phyloP scores from a whole-genome alignment of 2,329 filamentous ascomycete genomes.

The Lachnellula occidentalis region DNA sequence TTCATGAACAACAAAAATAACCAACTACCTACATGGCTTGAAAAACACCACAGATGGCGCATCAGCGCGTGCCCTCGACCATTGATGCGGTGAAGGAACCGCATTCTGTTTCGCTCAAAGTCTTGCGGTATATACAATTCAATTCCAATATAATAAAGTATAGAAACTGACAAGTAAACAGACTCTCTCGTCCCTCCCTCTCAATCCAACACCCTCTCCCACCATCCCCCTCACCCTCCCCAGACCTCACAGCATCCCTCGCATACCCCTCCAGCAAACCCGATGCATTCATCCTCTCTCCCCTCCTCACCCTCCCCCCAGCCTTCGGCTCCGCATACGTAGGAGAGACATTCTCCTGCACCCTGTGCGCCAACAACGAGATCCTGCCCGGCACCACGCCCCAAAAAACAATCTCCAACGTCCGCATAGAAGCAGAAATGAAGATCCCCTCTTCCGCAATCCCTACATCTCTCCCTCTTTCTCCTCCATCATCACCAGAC shows the following conservation, averaged over 20 bases:
- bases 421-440: slow-evolving; percentile 87
- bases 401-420: slow-evolving; percentile 57
- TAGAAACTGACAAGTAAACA: slow-evolving; percentile 33
- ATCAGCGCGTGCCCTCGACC: slow-evolving; percentile 27
- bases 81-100: slow-evolving; percentile 57
- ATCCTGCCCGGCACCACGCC: slow-evolving; percentile 36
- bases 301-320: slow-evolving; percentile 75
- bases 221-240: slow-evolving; percentile 36
- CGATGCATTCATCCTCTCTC: slow-evolving; percentile 49
- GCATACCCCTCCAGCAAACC: slow-evolving; percentile 56
- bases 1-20: background rate
- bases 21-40: slow-evolving; percentile 14
- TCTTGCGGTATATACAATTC: slow-evolving; percentile 49
- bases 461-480: slow-evolving; percentile 62
- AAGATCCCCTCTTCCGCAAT: slow-evolving; percentile 67
- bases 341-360: slow-evolving; percentile 91
- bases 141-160: background rate
- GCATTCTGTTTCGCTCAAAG: slow-evolving; percentile 74
- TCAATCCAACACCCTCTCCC: slow-evolving; percentile 62
- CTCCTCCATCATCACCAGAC: slow-evolving; percentile 5
- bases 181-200: slow-evolving; percentile 76
- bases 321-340: slow-evolving; percentile 94
- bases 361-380: slow-evolving; percentile 94
- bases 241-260: slow-evolving; percentile 60
- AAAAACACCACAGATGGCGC: slow-evolving; percentile 24